Base-by-base conservation (phyloP, 2,329 filamentous ascomycete genomes). In the Alternaria arborescens region DNA sequence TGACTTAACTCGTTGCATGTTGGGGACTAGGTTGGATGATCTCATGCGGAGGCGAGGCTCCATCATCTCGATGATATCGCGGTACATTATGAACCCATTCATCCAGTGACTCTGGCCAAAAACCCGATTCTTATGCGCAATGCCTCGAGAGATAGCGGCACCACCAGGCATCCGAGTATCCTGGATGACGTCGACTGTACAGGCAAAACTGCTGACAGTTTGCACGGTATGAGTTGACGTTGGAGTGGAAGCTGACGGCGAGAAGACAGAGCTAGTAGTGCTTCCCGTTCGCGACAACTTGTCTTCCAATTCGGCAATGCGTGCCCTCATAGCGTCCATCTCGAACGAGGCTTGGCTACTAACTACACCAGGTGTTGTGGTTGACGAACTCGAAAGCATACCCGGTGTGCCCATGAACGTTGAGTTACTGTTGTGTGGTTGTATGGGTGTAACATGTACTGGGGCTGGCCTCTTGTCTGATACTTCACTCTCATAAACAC, bases 91-190 rank as follows among this genome's bases (percentile, higher is more conserved):
- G 11, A 84, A 71, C 2, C 78, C 79, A 60, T 83, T 85, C n/a
- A 86, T 80, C 82, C 85, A 88, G 66, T 87, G 85, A 30, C 84
- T 87, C 67, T 83, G 83, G 1, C 86, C 87, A 66, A 87, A 86
- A 1, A 88, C 69, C 0, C 86, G 80, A 0, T 82, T 83, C 67
- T 89, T 89, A 62, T 87, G 84, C 20, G 81, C 79, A 8, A 86
- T 74, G n/a, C 80, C 80, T 8, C 81, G 81, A 2, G 74, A 76
- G 0, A 82, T 77, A 0, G 70, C 67, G 12, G 64, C 44, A 24
- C 79, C 70, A 8, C 77, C 75, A 3, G 72, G 67, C 0, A 73
- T 48, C 5, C 70, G 68, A 24, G 66, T 74, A 28, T 84, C 80
- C 52, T 73, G 72, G 12, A 82, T 78, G 26, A 84, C 59, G 55